Evolutionary conservation across 2,329 filamentous ascomycete genomes (phyloP), one percentile per base, ranked within the genome.

Genomic region (Fusarium sublunatum): DNA sequence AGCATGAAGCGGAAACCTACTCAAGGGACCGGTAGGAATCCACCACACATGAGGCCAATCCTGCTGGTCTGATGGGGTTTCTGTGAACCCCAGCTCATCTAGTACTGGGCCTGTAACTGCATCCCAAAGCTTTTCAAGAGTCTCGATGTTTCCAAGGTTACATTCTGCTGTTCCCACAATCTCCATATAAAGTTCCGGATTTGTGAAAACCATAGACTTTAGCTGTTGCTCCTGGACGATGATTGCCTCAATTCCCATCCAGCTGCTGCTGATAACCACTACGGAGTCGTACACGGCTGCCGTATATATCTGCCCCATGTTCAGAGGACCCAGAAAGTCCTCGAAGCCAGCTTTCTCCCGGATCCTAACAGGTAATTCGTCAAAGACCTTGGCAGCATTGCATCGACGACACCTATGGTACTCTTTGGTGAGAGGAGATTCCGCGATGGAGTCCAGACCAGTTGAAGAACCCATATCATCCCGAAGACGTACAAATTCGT

Each of bases 1-100:
- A 6, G 44, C 47, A 9, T 54, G 53, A 1, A 63, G 40, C 0
- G 53, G 32, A 12, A 53, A 58, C 8, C 15, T 51, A 22, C 29
- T 58, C 22, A 63, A 12, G 2, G 36, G n/a, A n/a, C n/a, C n/a
- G n/a, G n/a, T n/a, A n/a, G n/a, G n/a, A n/a, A n/a, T n/a, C n/a
- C n/a, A n/a, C n/a, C n/a, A n/a, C n/a, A n/a, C n/a, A n/a, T n/a
- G n/a, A n/a, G 39, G 32, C 55, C 44, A 39, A 24, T 28, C 5
- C 2, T 46, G 31, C 8, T 22, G 22, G 4, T 15, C 10, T 2
- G 24, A 2, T 1, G 31, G 31, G 1, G 43, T 36, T 3, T 36
- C 24, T 5, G 24, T 26, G 7, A 46, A 13, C 6, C 43, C 31
- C 4, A 46, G 3, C 1, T 26, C 9, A 0, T 36, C 22, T 0